Base-by-base conservation (phyloP, 2,329 filamentous ascomycete species). In the Aspergillus fijiensis region DNA sequence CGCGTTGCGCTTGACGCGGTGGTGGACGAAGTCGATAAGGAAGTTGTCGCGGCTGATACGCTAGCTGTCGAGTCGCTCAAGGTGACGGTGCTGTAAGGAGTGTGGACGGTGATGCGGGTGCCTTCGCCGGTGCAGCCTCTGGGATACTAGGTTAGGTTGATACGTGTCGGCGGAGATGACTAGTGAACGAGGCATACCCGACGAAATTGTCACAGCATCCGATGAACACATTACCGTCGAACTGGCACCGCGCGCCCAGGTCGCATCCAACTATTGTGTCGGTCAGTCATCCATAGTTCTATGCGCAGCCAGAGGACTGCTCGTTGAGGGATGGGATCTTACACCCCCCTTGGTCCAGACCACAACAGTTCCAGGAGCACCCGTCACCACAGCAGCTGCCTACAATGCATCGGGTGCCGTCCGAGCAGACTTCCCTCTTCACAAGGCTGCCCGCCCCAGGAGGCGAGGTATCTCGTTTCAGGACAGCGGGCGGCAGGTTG, bases 311-410 rank as follows among this genome's bases (percentile, higher is more conserved):
- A 16, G 33, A 35, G 3, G 33, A 35, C 14, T 12, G 4, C 33
- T 12, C 14, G 2, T 16, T 16, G 14, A 16, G 23, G n/a, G 25
- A 10, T 2, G 2, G 16, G 31, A 16, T n/a, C 25, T 27, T 57
- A 63, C 61, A 27, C 7, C 62, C 62, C 2, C 62, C 60, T 0
- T 58, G 21, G 35, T 63, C 60, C 31, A 58, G 55, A 3, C 55
- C 62, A 42, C 62, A 62, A 25, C 62, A 62, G 29, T 60, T 63
- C 47, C 42, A 33, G 21, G 60, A 51, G 35, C 62, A 63, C 11
- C 60, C 60, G 7, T 49, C 35, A 11, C 62, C 60, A 51, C 62
- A 63, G 31, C 62, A 63, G 5, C 33, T 6, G 0, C 62, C 60
- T 2, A 63, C 19, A 0, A 63, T n/a, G 19, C 62, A 63, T 21